These are phyloP conservation scores for Coelastrella sp. DNA, from an alignment of 139 green algal species.

Conservation along the genomic window DNA sequence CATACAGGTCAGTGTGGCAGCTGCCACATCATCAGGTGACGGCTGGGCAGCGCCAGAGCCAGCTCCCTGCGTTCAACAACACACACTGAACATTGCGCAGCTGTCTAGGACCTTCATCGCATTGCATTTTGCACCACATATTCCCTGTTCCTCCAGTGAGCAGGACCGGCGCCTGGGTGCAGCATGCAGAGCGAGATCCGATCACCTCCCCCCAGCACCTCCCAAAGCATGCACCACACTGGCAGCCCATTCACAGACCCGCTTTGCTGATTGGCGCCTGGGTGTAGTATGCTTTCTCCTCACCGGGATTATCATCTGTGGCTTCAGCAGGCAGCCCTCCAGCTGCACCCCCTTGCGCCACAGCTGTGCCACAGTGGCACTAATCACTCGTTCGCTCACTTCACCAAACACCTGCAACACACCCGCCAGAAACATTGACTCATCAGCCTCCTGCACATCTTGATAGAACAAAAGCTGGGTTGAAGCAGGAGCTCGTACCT, in stretches of 20 bases:
- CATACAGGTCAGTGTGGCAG: constrained; percentile 76
- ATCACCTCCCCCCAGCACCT: too few relatives aligned
- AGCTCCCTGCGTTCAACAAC: constrained; percentile 47
- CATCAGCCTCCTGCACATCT: background rate
- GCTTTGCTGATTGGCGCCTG: too few relatives aligned
- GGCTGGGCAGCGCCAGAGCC: constrained; percentile 50
- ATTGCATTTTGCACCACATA: background rate
- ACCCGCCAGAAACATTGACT: background rate
- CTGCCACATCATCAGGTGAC: constrained; percentile 71
- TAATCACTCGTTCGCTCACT: constrained; percentile 59
- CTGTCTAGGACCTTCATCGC: background rate
- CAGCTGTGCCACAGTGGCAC: constrained; percentile 69
- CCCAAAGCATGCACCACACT: too few relatives aligned
- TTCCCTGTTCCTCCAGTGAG: background rate
- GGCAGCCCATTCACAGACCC: too few relatives aligned
- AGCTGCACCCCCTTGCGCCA: constrained; percentile 72
- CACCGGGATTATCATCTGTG: constrained; percentile 86
- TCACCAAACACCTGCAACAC: constrained; percentile 50
- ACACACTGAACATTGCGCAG: background rate
- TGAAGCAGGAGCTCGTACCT: background rate
- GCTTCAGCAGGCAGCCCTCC: constrained; percentile 92
- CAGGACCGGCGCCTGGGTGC: too few relatives aligned
- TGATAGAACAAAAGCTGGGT: background rate
- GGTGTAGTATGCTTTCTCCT: background rate
- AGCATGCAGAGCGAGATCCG: too few relatives aligned